A percentile compares a stretch with the other conserved stretches of the same genome.
Evolutionary conservation across 2,329 filamentous ascomycete species (phyloP).

Genomic region (Gliomastix tumulicola): DNA sequence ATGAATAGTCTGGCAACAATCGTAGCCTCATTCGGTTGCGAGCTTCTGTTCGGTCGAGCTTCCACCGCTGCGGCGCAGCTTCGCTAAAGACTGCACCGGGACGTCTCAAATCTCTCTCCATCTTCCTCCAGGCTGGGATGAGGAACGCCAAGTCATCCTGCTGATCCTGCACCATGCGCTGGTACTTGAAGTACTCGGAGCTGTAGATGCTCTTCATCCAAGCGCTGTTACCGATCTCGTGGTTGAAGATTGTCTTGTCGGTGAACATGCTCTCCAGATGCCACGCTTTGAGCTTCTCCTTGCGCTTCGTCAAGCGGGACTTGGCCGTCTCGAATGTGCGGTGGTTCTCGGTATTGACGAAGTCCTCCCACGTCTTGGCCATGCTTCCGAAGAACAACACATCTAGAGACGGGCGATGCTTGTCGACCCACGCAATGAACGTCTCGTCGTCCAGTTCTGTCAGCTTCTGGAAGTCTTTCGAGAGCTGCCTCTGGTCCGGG

Average conservation of each 20-base stretch:
- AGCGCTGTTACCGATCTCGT: constrained; percentile 78
- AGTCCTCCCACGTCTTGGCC: constrained; percentile 81
- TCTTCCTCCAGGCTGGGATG: constrained; percentile 65
- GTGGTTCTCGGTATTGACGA: constrained; percentile 74
- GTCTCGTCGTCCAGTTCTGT: constrained; percentile 84
- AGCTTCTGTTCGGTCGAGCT: constrained; percentile 90
- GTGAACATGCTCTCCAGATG: constrained; percentile 58
- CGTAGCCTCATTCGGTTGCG: constrained; percentile 91
- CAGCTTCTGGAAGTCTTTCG: constrained; percentile 72
- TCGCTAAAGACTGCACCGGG: constrained; percentile 77
- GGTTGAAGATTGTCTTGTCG: constrained; percentile 69
- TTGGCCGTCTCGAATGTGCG: constrained; percentile 71
- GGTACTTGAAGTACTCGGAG: constrained; percentile 86
- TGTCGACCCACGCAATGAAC: constrained; percentile 77
- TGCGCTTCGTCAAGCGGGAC: constrained; percentile 63
- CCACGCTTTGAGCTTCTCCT: constrained; percentile 79
- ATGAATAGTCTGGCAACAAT: constrained; percentile 69
- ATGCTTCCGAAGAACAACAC: constrained; percentile 74
- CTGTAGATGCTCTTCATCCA: constrained; percentile 96
- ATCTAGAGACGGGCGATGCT: constrained; percentile 72
- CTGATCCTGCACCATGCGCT: constrained; percentile 83
- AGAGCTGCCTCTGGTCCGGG: constrained; percentile 64
- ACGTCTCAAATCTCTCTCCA: constrained; percentile 70
- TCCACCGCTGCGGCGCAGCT: constrained; percentile 63
- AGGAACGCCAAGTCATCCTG: constrained; percentile 83